Conservation (phyloP, 148 eudicot species). For the Heliosperma pusillum region DNA sequence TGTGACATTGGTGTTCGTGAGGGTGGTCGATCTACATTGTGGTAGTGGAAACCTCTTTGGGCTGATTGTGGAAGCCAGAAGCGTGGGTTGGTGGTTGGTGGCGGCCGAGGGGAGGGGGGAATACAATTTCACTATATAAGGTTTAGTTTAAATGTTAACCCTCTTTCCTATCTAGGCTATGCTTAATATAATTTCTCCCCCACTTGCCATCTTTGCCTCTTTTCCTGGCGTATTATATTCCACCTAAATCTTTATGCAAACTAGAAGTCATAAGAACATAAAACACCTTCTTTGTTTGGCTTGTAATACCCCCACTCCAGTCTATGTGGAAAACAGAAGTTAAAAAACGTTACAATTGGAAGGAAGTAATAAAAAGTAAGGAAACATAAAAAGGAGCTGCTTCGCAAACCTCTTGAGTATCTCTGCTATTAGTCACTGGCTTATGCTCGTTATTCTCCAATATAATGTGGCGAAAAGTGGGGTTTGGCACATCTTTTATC, state of each 20-base stretch:
- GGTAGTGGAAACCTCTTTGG: neutral
- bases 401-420: constrained; percentile 83
- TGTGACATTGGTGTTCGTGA: neutral
- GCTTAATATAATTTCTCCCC: neutral
- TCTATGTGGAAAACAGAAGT: neutral
- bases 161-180: neutral
- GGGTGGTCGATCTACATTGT: neutral
- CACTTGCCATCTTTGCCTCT: neutral
- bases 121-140: neutral
- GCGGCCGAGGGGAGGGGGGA: no score
- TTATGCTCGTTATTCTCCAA: constrained; percentile 92
- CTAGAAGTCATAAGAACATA: neutral
- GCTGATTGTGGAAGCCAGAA: no score
- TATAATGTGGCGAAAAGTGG: constrained; percentile 77
- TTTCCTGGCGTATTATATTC: neutral
- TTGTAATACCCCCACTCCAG: neutral
- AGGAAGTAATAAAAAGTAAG: neutral
- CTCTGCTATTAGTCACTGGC: constrained; percentile 97
- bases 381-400: neutral
- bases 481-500: constrained; percentile 85
- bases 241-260: neutral
- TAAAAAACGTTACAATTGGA: neutral
- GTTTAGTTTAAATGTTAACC: neutral
- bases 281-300: neutral
- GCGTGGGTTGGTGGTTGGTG: no score